phyloP scores from a whole-genome alignment of 225 moss, liverwort and hornwort genomes.

The Climacium dendroides region DNA sequence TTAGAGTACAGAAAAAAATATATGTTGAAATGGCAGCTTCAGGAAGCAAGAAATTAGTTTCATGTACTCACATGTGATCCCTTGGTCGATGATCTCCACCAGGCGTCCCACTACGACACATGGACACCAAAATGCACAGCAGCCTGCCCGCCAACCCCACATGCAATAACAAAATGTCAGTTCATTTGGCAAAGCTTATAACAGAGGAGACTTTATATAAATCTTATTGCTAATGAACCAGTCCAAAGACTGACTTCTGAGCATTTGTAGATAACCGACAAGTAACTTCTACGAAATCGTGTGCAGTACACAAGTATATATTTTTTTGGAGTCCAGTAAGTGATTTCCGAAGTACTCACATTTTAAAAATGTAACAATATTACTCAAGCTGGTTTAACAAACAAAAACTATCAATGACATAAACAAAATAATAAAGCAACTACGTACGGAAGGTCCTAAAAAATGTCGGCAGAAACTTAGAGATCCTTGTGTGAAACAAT shows the following conservation, averaged over 20 bases:
- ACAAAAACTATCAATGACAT: background rate
- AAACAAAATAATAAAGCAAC: background rate
- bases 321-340: background rate
- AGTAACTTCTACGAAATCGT: background rate
- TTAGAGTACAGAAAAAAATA: background rate
- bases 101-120: constrained; percentile 34
- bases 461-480: background rate
- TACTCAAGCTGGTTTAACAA: background rate
- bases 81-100: constrained; percentile 37
- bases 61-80: constrained; percentile 15
- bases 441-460: background rate
- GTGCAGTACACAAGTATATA: background rate
- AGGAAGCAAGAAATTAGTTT: background rate
- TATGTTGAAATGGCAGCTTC: background rate
- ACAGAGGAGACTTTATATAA: background rate
- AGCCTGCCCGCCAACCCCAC: background rate
- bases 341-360: background rate
- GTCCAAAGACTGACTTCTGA: background rate
- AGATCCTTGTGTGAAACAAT: background rate
- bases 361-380: background rate
- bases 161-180: background rate
- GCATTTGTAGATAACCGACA: background rate
- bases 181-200: background rate
- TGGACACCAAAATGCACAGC: constrained; percentile 7
- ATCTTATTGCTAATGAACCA: background rate